A percentile compares a stretch with the other conserved stretches of the same genome.
Conservation (phyloP, 2,329 filamentous ascomycete genomes). For the Fusarium sp. region DNA sequence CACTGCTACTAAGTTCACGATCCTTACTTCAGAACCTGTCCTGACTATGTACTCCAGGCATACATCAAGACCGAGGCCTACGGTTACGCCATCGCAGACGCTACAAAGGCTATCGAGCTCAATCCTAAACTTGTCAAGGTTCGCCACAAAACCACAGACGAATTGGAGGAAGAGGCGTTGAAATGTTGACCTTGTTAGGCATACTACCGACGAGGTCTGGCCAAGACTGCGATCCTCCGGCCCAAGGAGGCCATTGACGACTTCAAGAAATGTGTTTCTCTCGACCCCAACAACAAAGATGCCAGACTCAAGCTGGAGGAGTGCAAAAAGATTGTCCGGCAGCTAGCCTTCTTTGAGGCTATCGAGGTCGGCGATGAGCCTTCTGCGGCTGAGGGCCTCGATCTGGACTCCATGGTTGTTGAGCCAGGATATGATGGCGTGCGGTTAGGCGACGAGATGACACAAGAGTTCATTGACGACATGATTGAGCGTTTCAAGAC, state of each 20-base stretch:
- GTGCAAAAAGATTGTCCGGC: slow-evolving; percentile 94
- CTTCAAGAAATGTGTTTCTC: slow-evolving; percentile 89
- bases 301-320: slow-evolving; percentile 91
- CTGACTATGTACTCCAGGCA: slow-evolving; percentile 65
- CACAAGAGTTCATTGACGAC: slow-evolving; percentile 95
- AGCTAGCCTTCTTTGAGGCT: slow-evolving; percentile 91
- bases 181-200: slow-evolving; percentile 66
- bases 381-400: slow-evolving; percentile 89
- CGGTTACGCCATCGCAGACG: slow-evolving; percentile 91
- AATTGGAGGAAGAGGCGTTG: slow-evolving; percentile 7
- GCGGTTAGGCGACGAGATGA: slow-evolving; percentile 84
- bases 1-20: slow-evolving; percentile 3
- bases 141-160: slow-evolving; percentile 39
- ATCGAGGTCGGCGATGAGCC: slow-evolving; percentile 95
- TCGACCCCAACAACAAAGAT: slow-evolving; percentile 89
- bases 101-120: slow-evolving; percentile 89
- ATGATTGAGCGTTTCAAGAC: slow-evolving; percentile 97
- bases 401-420: slow-evolving; percentile 86
- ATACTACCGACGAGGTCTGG: slow-evolving; percentile 92
- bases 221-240: slow-evolving; percentile 89
- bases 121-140: slow-evolving; percentile 92
- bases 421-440: slow-evolving; percentile 89
- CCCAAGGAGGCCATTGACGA: slow-evolving; percentile 91
- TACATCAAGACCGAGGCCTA: slow-evolving; percentile 97
- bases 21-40: slow-evolving; percentile 47